These are phyloP conservation scores for Porphyrellus cyaneotinctus DNA, from an alignment of 768 basidiomycete species.

Conservation along the genomic window DNA sequence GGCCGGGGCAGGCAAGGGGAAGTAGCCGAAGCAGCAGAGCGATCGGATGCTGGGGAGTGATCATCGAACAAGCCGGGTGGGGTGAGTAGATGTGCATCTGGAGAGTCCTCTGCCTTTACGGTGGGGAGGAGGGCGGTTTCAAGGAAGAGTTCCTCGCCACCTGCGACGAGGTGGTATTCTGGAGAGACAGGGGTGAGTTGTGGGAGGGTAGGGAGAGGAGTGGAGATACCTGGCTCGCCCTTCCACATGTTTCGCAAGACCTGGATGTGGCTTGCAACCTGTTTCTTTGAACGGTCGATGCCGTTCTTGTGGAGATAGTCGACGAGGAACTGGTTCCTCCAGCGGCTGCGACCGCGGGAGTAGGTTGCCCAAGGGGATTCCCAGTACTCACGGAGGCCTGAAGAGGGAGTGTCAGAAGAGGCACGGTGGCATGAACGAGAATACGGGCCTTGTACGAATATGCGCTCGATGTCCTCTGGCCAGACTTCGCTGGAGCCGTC, in stretches of 20 bases:
- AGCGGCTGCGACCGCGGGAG: conserved; percentile 72
- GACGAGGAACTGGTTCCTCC: conserved; percentile 84
- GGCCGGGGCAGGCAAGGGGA: conserved; percentile 27
- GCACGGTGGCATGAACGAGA: neutral
- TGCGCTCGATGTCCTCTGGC: conserved; percentile 72
- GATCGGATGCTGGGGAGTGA: conserved; percentile 31
- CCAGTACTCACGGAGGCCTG: conserved; percentile 76
- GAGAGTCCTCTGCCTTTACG: conserved; percentile 55
- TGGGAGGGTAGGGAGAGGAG: neutral
- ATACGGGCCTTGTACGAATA: conserved; percentile 67
- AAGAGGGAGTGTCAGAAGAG: conserved; percentile 4
- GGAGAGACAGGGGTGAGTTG: conserved; percentile 9
- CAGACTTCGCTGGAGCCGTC: conserved; percentile 77
- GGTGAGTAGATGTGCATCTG: conserved; percentile 40
- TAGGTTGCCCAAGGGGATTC: conserved; percentile 78
- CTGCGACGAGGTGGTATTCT: conserved; percentile 79
- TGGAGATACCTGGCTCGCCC: conserved; percentile 60
- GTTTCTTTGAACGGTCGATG: conserved; percentile 76
- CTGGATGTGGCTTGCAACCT: conserved; percentile 87
- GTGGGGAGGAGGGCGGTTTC: conserved; percentile 46
- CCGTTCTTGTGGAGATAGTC: conserved; percentile 70
- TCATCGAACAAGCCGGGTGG: conserved; percentile 34
- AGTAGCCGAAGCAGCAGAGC: conserved; percentile 28
- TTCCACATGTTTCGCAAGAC: conserved; percentile 88
- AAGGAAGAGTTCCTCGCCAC: conserved; percentile 67